A percentile compares a stretch with the other conserved stretches of the same genome.
Conservation (phyloP, 1,284 basidiomycete species). For the Trichosporon sp. region DNA sequence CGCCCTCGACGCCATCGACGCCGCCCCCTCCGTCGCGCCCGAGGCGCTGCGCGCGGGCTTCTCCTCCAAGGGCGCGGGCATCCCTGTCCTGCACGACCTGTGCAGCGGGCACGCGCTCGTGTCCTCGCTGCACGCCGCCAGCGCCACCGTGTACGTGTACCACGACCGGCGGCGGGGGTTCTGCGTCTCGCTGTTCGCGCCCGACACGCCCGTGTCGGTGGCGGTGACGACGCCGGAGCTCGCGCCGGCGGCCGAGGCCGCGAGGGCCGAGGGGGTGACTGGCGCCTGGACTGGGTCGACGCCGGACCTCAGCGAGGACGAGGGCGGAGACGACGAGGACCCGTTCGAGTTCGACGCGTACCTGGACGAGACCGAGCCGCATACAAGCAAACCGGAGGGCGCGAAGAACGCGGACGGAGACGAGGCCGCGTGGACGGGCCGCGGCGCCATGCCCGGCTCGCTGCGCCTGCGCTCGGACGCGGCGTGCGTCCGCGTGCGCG, state of each 20-base stretch:
- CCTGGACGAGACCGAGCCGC: no score
- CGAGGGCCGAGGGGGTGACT: no score
- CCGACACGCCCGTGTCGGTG: background rate
- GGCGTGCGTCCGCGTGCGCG: background rate
- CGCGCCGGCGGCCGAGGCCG: no score
- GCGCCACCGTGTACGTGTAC: background rate
- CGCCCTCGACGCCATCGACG: background rate
- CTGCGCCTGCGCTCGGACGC: background rate
- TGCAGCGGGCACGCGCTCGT: background rate
- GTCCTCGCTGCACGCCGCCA: background rate
- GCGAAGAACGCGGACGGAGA: background rate
- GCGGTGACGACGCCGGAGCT: background rate
- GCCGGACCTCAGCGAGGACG: no score
- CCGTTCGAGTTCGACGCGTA: no score
- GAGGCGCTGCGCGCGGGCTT: background rate
- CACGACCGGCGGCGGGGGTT: background rate
- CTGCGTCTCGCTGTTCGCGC: background rate
- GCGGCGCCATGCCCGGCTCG: background rate
- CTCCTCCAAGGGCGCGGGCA: background rate
- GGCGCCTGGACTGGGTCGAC: no score
- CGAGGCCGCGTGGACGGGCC: background rate
- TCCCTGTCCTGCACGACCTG: background rate
- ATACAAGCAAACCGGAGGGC: no score
- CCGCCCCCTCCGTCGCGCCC: background rate
- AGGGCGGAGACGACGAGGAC: no score